Percentiles rank a stretch among this genome's conserved stretches.
phyloP scores from a whole-genome alignment of 2,329 filamentous ascomycete species.

The Intubia oerlemansii region DNA sequence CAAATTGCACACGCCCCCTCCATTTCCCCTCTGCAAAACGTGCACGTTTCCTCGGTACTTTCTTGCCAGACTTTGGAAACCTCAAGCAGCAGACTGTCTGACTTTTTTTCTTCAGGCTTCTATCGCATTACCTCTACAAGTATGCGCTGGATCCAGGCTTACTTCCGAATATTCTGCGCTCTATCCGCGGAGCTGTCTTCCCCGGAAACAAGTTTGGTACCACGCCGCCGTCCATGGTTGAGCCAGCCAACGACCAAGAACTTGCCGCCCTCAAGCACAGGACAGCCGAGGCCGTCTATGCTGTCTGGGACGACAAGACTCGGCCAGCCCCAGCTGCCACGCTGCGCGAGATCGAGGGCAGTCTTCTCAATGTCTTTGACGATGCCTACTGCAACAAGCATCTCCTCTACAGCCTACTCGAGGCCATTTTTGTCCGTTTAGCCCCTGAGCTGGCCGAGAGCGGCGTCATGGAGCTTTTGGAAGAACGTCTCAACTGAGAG shows the following conservation, averaged over 20 bases:
- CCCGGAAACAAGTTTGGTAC: constrained; percentile 57
- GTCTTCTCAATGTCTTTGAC: constrained; percentile 51
- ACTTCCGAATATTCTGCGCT: constrained; percentile 45
- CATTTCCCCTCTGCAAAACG: too few relatives aligned
- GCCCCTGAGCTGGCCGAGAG: constrained; percentile 66
- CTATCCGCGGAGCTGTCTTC: constrained; percentile 60
- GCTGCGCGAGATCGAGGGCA: constrained; percentile 35
- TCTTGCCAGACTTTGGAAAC: too few relatives aligned
- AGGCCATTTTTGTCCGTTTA: constrained; percentile 60
- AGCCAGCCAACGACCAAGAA: constrained; percentile 37
- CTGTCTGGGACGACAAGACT: constrained; percentile 2
- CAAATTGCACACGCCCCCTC: too few relatives aligned
- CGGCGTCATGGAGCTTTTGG: constrained; percentile 49
- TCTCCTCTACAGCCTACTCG: constrained; percentile 61
- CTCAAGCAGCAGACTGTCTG: background rate
- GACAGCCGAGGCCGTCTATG: constrained; percentile 7
- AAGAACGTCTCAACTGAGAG: constrained; percentile 38
- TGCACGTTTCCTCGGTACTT: too few relatives aligned
- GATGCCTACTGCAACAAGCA: constrained; percentile 89
- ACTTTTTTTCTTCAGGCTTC: too few relatives aligned
- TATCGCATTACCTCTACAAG: constrained; percentile 33
- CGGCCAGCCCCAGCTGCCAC: constrained; percentile 10
- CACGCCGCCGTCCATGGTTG: constrained; percentile 30
- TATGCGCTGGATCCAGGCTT: constrained; percentile 40
- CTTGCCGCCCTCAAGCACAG: constrained; percentile 32